Evolutionary conservation across 2,329 filamentous ascomycete species (phyloP).

Genomic region (Fusarium goolgardi): DNA sequence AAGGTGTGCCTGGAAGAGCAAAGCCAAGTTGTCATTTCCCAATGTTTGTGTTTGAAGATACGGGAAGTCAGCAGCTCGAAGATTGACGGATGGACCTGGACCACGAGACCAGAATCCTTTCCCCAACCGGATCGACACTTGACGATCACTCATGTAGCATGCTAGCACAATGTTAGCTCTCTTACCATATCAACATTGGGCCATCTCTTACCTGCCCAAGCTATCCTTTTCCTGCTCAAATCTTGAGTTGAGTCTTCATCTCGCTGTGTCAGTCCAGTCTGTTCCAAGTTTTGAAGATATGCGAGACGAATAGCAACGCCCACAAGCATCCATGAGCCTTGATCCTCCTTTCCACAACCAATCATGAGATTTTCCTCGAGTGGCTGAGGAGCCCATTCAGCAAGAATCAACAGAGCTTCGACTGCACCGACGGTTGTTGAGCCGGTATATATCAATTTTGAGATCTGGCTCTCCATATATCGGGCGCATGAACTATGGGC

Average conservation of each 20-base stretch:
- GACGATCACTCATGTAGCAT: constrained; percentile 74
- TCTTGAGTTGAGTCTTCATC: constrained; percentile 68
- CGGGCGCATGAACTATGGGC: constrained; percentile 74
- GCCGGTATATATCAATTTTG: constrained; percentile 72
- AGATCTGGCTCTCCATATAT: constrained; percentile 77
- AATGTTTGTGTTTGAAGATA: constrained; percentile 68
- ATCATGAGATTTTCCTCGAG: constrained; percentile 71
- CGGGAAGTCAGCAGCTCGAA: constrained; percentile 75
- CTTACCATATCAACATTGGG: background rate
- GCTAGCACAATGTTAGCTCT: constrained; percentile 45
- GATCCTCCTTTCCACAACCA: constrained; percentile 77
- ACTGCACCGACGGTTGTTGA: constrained; percentile 77
- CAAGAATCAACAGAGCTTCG: constrained; percentile 75
- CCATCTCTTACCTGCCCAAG: constrained; percentile 67
- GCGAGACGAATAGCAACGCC: constrained; percentile 75
- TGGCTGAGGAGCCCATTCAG: constrained; percentile 78
- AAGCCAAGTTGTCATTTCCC: constrained; percentile 73
- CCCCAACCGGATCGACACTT: constrained; percentile 77
- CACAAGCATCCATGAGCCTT: constrained; percentile 82
- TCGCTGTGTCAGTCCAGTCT: constrained; percentile 73
- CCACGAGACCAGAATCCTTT: constrained; percentile 80
- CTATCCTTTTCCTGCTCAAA: constrained; percentile 72
- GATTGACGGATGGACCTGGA: constrained; percentile 72
- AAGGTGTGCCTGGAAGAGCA: constrained; percentile 76
- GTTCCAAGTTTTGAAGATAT: constrained; percentile 76